Conservation (phyloP, 73 alveolate genomes). For the Paramecium sonneborni region DNA sequence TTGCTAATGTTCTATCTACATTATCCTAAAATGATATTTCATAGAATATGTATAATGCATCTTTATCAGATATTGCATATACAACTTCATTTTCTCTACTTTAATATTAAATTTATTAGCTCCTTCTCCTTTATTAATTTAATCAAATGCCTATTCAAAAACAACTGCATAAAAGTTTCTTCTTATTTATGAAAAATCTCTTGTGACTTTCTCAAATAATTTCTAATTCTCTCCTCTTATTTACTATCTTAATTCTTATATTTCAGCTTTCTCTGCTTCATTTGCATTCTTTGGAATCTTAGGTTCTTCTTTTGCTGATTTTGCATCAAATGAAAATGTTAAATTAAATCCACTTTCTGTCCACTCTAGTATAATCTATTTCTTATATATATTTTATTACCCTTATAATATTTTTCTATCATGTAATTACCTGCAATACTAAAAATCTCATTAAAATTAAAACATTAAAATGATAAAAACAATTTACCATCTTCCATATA, state of each 20-base stretch:
- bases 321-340: not conserved
- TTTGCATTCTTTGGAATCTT: not conserved
- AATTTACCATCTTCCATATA: not conserved
- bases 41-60: not conserved
- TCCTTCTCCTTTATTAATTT: not conserved
- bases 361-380: not conserved
- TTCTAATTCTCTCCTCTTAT: not conserved
- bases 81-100: slow-evolving; percentile 40
- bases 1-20: slow-evolving; percentile 6
- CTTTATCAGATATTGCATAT: not conserved
- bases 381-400: not conserved
- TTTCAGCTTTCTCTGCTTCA: not conserved
- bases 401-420: not conserved
- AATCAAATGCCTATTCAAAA: slow-evolving; percentile 6
- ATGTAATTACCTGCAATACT: not conserved
- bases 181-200: not conserved
- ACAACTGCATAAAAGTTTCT: slow-evolving; percentile 28
- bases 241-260: not conserved
- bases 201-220: not conserved
- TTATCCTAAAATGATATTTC: slow-evolving; percentile 3
- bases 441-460: not conserved
- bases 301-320: not conserved
- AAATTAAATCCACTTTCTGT: not conserved
- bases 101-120: not conserved
- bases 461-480: not conserved